A percentile compares a stretch with the other conserved stretches of the same genome.
phyloP scores from a whole-genome alignment of 306 rosid genomes.

The Cicer yamashitae region DNA sequence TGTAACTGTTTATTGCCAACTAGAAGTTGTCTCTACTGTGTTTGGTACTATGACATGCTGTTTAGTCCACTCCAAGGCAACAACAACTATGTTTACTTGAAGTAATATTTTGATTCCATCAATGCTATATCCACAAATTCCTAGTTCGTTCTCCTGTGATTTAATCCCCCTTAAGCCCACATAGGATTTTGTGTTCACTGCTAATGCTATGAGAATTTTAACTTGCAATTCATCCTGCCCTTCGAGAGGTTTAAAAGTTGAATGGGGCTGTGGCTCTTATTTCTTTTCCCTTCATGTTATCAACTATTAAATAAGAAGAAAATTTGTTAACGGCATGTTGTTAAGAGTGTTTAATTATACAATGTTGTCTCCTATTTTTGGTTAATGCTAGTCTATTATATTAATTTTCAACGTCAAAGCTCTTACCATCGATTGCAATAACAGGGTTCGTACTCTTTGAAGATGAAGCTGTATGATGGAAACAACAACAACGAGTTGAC shows the following conservation, averaged over 20 bases:
- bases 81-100: background rate
- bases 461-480: constrained; percentile 72
- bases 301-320: background rate
- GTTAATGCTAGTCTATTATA: background rate
- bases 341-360: background rate
- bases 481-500: constrained; percentile 59
- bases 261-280: background rate
- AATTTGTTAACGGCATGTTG: constrained; percentile 5
- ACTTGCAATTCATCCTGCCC: background rate
- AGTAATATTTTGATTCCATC: background rate
- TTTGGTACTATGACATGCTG: background rate
- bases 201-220: background rate
- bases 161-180: background rate
- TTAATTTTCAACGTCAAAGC: constrained; percentile 29
- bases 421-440: constrained; percentile 43
- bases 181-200: background rate
- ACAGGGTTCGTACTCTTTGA: constrained; percentile 81
- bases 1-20: background rate
- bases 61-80: background rate
- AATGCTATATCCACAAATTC: constrained; percentile 3
- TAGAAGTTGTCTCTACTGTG: background rate
- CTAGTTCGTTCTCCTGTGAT: background rate
- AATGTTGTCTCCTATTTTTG: constrained; percentile 4
- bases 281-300: constrained; percentile 20
- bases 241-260: background rate